Evolutionary conservation across 1,284 basidiomycete species (phyloP).

Genomic region (Heterobasidion irregulare): DNA sequence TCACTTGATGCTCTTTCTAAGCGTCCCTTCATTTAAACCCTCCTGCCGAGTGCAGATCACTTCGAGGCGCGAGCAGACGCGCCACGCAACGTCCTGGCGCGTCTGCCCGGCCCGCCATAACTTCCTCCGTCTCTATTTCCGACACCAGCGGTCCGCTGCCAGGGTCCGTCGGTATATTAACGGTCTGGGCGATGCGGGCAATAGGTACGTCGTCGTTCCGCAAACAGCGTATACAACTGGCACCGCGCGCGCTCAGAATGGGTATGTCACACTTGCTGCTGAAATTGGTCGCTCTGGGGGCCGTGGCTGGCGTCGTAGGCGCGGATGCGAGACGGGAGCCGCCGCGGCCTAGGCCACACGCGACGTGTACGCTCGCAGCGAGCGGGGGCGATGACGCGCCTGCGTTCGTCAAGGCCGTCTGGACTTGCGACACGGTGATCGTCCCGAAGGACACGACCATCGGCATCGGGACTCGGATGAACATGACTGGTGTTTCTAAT

Average conservation of each 20-base stretch:
- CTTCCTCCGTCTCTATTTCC: neutral
- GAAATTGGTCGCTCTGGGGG: neutral
- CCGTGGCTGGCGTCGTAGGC: neutral
- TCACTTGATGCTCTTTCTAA: too few relatives aligned
- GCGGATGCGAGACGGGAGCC: neutral
- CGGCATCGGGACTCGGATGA: slow-evolving; percentile 39
- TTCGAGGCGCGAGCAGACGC: neutral
- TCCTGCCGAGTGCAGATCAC: too few relatives aligned
- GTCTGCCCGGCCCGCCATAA: neutral
- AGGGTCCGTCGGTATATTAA: neutral
- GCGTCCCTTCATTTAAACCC: too few relatives aligned
- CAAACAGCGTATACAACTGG: neutral
- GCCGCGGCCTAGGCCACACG: too few relatives aligned
- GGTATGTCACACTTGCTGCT: neutral
- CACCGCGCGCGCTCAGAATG: neutral
- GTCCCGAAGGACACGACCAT: slow-evolving; percentile 40
- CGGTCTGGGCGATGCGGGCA: neutral
- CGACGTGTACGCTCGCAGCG: slow-evolving; percentile 30
- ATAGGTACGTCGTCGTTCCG: neutral
- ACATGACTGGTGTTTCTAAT: slow-evolving; percentile 43
- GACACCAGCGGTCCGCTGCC: neutral
- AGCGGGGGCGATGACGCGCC: slow-evolving; percentile 46
- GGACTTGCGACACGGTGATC: slow-evolving; percentile 32
- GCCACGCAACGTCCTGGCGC: neutral
- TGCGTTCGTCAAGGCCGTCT: slow-evolving; percentile 35